Evolutionary conservation across 2,329 filamentous ascomycete species (phyloP).

Genomic region (Venturia nashicola): DNA sequence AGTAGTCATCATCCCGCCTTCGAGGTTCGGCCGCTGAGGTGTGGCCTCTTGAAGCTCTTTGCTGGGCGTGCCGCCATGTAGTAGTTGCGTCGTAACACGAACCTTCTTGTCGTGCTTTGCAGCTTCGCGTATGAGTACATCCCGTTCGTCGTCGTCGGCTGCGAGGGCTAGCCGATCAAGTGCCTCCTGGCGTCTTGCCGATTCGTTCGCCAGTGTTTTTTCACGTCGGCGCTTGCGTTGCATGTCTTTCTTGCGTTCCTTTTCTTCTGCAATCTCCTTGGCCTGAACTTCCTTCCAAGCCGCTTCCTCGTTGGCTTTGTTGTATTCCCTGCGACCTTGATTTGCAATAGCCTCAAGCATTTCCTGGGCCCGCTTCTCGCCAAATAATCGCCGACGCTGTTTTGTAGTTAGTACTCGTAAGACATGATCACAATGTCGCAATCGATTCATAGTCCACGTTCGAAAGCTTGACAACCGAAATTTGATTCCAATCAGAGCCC

Average conservation of each 20-base stretch:
- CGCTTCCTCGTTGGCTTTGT: constrained; percentile 63
- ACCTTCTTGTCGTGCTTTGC: constrained; percentile 89
- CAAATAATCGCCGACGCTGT: constrained; percentile 46
- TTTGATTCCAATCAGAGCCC: neutral
- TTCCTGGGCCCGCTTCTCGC: constrained; percentile 43
- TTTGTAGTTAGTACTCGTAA: neutral
- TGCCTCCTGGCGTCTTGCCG: constrained; percentile 69
- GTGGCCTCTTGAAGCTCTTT: constrained; percentile 64
- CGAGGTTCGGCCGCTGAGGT: constrained; percentile 65
- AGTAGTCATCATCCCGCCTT: constrained; percentile 74
- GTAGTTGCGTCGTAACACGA: constrained; percentile 73
- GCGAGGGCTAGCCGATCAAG: constrained; percentile 66
- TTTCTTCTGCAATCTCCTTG: constrained; percentile 83
- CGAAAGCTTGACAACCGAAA: neutral
- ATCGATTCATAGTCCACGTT: neutral
- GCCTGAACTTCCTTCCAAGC: constrained; percentile 80
- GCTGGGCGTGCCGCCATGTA: constrained; percentile 65
- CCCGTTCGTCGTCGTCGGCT: constrained; percentile 69
- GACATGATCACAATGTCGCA: neutral
- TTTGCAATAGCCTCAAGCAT: constrained; percentile 56
- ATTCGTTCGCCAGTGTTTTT: constrained; percentile 83
- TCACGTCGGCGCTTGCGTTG: constrained; percentile 91
- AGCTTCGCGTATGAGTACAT: constrained; percentile 71
- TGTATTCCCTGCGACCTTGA: constrained; percentile 63
- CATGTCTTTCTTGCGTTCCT: constrained; percentile 99